A percentile compares a stretch with the other conserved stretches of the same genome.
Conservation (phyloP, 441 rosid species). For the Breynia disticha region DNA sequence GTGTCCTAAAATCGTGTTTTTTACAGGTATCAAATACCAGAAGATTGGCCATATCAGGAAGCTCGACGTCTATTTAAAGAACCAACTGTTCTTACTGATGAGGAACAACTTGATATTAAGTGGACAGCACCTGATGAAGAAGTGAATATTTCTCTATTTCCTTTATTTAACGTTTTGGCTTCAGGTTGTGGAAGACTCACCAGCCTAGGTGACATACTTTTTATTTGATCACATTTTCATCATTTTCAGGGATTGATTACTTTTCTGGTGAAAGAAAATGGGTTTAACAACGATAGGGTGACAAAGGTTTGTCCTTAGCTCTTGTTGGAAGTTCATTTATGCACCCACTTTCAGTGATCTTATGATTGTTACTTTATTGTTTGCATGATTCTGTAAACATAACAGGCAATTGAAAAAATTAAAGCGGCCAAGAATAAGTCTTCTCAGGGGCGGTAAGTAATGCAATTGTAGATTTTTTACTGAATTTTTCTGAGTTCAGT, state of each 20-base stretch:
- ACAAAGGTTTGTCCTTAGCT: constrained; percentile 45
- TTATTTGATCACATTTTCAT: neutral
- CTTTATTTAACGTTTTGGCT: neutral
- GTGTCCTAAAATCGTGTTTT: constrained; percentile 3
- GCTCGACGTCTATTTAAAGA: constrained; percentile 79
- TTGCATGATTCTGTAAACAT: constrained; percentile 11
- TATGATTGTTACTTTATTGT: constrained; percentile 12
- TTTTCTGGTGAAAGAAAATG: constrained; percentile 80
- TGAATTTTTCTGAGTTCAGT: neutral
- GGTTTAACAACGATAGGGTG: constrained; percentile 76
- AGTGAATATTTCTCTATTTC: constrained; percentile 21
- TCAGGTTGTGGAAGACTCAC: neutral
- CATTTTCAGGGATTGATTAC: constrained; percentile 47
- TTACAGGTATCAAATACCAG: constrained; percentile 76
- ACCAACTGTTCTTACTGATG: constrained; percentile 53
- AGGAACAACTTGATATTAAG: constrained; percentile 66
- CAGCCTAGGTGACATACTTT: neutral
- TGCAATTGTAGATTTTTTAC: constrained; percentile 7
- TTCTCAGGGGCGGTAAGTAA: constrained; percentile 80
- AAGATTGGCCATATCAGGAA: constrained; percentile 84
- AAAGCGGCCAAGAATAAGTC: constrained; percentile 91
- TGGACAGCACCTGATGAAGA: constrained; percentile 76
- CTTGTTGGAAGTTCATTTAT: neutral
- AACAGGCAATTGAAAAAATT: constrained; percentile 84
- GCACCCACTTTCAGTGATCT: constrained; percentile 8